Evolutionary conservation across 140 eudicot species (phyloP).

Genomic region (Senecio squalidus): DNA sequence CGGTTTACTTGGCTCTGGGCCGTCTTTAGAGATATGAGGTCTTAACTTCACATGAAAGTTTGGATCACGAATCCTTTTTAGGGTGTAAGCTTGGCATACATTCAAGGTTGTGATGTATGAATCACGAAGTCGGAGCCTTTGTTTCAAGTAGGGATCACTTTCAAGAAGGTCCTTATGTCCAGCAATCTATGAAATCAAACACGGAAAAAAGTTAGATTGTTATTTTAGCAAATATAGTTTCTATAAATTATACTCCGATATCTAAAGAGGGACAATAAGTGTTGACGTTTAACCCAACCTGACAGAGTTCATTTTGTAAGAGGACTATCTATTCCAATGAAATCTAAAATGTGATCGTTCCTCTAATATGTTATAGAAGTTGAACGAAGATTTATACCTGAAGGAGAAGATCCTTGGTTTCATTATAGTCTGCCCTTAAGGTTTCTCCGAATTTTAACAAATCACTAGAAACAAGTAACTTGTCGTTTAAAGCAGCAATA

Average conservation of each 20-base stretch:
- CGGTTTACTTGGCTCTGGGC: constrained; percentile 41
- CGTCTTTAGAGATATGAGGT: constrained; percentile 81
- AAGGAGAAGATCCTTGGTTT: constrained; percentile 69
- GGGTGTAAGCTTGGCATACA: constrained; percentile 79
- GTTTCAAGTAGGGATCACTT: constrained; percentile 83
- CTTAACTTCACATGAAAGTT: constrained; percentile 54
- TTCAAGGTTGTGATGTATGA: constrained; percentile 83
- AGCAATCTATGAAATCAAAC: constrained; percentile 49
- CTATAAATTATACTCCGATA: too few relatives aligned
- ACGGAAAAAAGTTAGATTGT: not conserved
- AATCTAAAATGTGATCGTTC: too few relatives aligned
- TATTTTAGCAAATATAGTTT: too few relatives aligned
- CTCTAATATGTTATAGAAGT: too few relatives aligned
- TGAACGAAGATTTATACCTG: constrained; percentile 60
- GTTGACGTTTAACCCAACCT: too few relatives aligned
- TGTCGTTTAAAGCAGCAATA: constrained; percentile 79
- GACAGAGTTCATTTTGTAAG: too few relatives aligned
- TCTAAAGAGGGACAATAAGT: too few relatives aligned
- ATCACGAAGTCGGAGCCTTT: constrained; percentile 68
- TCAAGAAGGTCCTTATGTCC: constrained; percentile 90
- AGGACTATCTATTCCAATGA: too few relatives aligned
- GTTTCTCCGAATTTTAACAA: constrained; percentile 73
- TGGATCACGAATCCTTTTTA: constrained; percentile 91
- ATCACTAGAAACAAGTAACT: constrained; percentile 78
- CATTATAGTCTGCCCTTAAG: constrained; percentile 61